Conservation (phyloP, 2,329 filamentous ascomycete species). For the Aspergillus carbonarius region DNA sequence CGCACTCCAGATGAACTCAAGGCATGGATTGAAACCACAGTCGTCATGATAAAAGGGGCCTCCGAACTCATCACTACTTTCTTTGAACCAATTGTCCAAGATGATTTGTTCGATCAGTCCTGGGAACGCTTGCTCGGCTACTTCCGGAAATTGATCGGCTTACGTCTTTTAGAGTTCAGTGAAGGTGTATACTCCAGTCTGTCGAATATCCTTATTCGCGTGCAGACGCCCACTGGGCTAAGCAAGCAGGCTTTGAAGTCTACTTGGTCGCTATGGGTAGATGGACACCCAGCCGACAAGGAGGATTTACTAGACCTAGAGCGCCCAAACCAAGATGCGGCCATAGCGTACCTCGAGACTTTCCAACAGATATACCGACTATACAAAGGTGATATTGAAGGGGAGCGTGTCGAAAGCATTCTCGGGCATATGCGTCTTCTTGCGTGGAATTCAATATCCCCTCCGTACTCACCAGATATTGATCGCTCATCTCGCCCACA, state of each 20-base stretch:
- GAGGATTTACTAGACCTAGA: slow-evolving; percentile 44
- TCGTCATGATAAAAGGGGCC: slow-evolving; percentile 70
- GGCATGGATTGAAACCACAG: slow-evolving; percentile 73
- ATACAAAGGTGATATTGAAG: slow-evolving; percentile 62
- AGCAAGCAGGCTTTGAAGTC: slow-evolving; percentile 54
- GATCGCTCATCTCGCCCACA: slow-evolving; percentile 42
- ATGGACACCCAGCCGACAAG: slow-evolving; percentile 58
- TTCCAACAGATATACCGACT: slow-evolving; percentile 77
- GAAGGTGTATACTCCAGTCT: slow-evolving; percentile 70
- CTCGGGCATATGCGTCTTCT: slow-evolving; percentile 69
- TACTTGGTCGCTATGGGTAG: slow-evolving; percentile 70
- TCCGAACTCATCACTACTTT: slow-evolving; percentile 74
- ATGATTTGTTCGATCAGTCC: slow-evolving; percentile 66
- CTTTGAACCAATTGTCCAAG: slow-evolving; percentile 67
- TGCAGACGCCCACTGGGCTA: slow-evolving; percentile 46
- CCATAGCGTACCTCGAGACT: slow-evolving; percentile 78
- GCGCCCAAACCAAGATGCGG: slow-evolving; percentile 72
- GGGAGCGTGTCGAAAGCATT: slow-evolving; percentile 65
- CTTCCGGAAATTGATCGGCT: slow-evolving; percentile 63
- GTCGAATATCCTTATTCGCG: slow-evolving; percentile 56
- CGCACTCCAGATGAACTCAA: slow-evolving; percentile 34
- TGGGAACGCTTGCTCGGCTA: slow-evolving; percentile 74
- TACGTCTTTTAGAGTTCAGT: slow-evolving; percentile 67
- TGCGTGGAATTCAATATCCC: slow-evolving; percentile 64
- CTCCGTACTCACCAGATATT: slow-evolving; percentile 40